Conservation (phyloP, 495 filamentous ascomycete species). For the Pyronema domesticum region DNA sequence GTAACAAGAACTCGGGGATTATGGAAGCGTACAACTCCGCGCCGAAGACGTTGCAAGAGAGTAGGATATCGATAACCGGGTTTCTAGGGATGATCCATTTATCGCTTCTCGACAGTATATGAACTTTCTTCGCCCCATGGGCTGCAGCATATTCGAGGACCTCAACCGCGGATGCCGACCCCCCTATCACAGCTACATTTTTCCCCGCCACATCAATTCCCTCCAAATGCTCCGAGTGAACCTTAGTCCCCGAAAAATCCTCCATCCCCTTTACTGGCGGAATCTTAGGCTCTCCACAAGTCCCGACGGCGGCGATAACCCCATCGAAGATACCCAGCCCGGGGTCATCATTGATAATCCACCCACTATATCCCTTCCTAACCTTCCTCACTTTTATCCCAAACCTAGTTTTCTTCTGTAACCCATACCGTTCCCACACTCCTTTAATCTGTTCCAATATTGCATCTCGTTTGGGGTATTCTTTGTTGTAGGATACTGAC, state of each 20-base stretch:
- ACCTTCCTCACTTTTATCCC: slow-evolving; percentile 48
- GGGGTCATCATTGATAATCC: slow-evolving; percentile 50
- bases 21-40: slow-evolving; percentile 54
- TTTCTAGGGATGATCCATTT: slow-evolving; percentile 86
- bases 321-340: slow-evolving; percentile 50
- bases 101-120: slow-evolving; percentile 58
- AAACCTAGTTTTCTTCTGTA: slow-evolving; percentile 54
- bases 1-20: slow-evolving; percentile 59
- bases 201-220: slow-evolving; percentile 54
- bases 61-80: slow-evolving; percentile 49
- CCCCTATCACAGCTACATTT: slow-evolving; percentile 56
- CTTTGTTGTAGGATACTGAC: slow-evolving; percentile 49
- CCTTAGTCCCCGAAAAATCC: slow-evolving; percentile 47
- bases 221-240: slow-evolving; percentile 56
- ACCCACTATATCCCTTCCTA: slow-evolving; percentile 49
- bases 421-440: slow-evolving; percentile 58
- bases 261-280: slow-evolving; percentile 47
- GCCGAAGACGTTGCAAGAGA: slow-evolving; percentile 63
- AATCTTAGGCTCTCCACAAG: slow-evolving; percentile 60
- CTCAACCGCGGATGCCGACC: slow-evolving; percentile 68
- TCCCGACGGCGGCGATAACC: slow-evolving; percentile 57
- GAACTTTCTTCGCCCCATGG: slow-evolving; percentile 45
- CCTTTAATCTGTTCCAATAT: slow-evolving; percentile 52
- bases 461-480: slow-evolving; percentile 56
- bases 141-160: slow-evolving; percentile 62